A percentile compares a stretch with the other conserved stretches of the same genome.
These are phyloP conservation scores for Echites panduratus DNA, from an alignment of 257 asterid species.

Conservation along the genomic window DNA sequence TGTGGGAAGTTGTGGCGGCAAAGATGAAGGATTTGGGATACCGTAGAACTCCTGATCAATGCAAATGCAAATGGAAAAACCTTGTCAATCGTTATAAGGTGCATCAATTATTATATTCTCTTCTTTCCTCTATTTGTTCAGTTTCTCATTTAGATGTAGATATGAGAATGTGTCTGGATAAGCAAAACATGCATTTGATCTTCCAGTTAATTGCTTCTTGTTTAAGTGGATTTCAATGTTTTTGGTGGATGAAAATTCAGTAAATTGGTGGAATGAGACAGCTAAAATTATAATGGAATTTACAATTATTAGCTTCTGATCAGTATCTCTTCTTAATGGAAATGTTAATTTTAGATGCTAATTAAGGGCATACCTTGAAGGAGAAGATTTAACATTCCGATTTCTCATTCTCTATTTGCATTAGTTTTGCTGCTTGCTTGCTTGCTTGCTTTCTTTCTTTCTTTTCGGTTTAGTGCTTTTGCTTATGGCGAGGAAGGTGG, in stretches of 20 bases:
- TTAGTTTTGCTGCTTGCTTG: not conserved
- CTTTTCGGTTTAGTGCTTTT: not conserved
- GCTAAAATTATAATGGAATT: not conserved
- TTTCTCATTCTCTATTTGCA: not conserved
- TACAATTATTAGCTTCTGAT: not conserved
- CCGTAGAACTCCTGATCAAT: constrained; percentile 57
- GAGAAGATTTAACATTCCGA: not conserved
- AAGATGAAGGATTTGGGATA: constrained; percentile 60
- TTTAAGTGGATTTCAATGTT: not conserved
- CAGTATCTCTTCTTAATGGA: not conserved
- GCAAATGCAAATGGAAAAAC: constrained; percentile 69
- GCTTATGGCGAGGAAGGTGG: not conserved
- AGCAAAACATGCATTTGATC: not conserved
- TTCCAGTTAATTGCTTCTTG: not conserved
- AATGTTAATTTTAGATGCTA: not conserved
- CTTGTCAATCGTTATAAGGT: constrained; percentile 61
- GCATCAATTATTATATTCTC: not conserved
- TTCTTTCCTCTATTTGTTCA: not conserved
- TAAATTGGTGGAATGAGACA: not conserved
- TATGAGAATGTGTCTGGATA: not conserved
- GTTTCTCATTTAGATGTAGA: not conserved
- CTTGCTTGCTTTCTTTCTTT: not conserved
- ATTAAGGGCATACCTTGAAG: not conserved
- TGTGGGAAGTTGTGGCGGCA: constrained; percentile 57
- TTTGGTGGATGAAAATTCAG: not conserved